Conservation (phyloP, 208 protist species). For the Acanthamoeba sp. region DNA sequence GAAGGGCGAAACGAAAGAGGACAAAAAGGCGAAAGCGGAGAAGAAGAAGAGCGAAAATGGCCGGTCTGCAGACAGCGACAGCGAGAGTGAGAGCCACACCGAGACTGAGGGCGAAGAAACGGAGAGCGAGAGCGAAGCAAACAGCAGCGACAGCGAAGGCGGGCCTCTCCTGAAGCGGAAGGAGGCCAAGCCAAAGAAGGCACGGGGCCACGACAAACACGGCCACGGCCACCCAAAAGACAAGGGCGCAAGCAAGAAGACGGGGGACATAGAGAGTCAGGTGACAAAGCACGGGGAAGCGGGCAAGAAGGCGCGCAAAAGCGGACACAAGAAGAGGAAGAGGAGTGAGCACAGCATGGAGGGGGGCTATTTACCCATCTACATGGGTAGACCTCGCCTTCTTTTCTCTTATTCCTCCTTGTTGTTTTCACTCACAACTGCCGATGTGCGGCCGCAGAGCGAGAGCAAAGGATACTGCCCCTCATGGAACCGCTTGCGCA, state of each 20-base stretch:
- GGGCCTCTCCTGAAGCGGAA: neutral
- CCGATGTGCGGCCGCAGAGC: neutral
- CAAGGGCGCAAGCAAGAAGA: neutral
- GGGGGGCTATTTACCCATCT: conserved; percentile 18
- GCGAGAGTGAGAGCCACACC: neutral
- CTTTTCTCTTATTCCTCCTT: too few species aligned
- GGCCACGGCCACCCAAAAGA: neutral
- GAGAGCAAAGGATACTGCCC: neutral
- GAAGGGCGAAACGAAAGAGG: neutral
- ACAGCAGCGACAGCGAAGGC: neutral
- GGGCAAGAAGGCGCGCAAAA: neutral
- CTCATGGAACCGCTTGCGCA: conserved; percentile 17
- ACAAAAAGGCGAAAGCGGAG: neutral
- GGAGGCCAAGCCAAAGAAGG: neutral
- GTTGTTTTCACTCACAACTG: neutral
- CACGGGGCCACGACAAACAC: neutral
- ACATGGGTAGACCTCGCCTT: neutral
- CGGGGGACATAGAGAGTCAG: neutral
- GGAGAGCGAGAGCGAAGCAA: neutral
- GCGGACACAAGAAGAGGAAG: neutral
- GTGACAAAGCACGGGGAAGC: neutral
- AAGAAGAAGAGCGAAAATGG: neutral
- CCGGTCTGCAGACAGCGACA: neutral
- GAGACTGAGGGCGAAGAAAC: neutral
- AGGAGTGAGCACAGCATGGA: neutral